Evolutionary conservation across 495 filamentous ascomycete genomes (phyloP), one percentile per base, ranked within the genome.

Genomic region (Eremomyces bilateralis): DNA sequence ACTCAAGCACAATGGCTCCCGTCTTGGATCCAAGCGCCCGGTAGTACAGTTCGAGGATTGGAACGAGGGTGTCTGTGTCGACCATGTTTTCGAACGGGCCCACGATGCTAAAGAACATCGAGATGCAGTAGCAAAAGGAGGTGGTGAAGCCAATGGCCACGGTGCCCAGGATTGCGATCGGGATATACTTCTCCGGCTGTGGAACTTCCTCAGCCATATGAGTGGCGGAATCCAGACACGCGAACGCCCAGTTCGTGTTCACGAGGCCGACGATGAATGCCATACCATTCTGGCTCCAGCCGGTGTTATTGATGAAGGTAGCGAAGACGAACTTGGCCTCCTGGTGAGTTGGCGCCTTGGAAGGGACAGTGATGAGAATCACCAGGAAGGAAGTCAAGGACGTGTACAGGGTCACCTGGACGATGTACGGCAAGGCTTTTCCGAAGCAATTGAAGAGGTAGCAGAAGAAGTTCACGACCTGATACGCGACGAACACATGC

Each of bases 401-500:
- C n/a, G n/a, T n/a, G n/a, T n/a, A n/a, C n/a, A n/a, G n/a, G n/a
- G n/a, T n/a, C n/a, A n/a, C n/a, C n/a, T n/a, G n/a, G n/a, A n/a
- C n/a, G n/a, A n/a, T n/a, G n/a, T n/a, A n/a, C n/a, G n/a, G n/a
- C n/a, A n/a, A n/a, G n/a, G n/a, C n/a, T n/a, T n/a, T n/a, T n/a
- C n/a, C n/a, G n/a, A n/a, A n/a, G n/a, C n/a, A n/a, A n/a, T n/a
- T n/a, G n/a, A n/a, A n/a, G n/a, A n/a, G n/a, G n/a, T n/a, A n/a
- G n/a, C n/a, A n/a, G n/a, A n/a, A n/a, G n/a, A n/a, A n/a, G n/a
- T n/a, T n/a, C n/a, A n/a, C n/a, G n/a, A n/a, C n/a, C n/a, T n/a
- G n/a, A n/a, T n/a, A 78, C 21, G 65, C 61, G 21, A 91, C 44
- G 51, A 80, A 90, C 17, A 77, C 65, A 22, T 83, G 73, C 81